Base-by-base conservation (phyloP, 257 asterid species). In the Dorcoceras hygrometricum region DNA sequence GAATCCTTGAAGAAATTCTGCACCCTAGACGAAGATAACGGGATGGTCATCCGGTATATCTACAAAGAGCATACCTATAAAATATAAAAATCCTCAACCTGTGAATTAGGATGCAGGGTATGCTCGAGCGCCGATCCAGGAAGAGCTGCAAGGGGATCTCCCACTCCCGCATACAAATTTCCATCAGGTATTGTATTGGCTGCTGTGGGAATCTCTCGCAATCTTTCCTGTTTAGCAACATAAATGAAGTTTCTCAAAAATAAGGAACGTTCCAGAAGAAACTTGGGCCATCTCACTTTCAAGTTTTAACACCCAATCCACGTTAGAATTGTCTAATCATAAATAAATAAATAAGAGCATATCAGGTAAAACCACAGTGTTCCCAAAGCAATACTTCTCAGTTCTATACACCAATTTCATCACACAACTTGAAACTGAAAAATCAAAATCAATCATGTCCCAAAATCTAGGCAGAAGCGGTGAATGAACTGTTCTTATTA, bases 91-190 rank as follows among this genome's bases (percentile, higher is more conserved):
- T 50, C 74, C 74, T 64, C 69, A 74, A 94, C 99, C 96, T 87
- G 98, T 29, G 81, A 74, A 80, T 85, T 87, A 26, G 85, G 95
- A 23, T 80, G 95, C 57, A 62, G 76, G 56, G 80, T 63, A 14
- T 84, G 89, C 66, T 88, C 96, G 63, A 81, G 79, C 81, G 87
- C 99, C 18, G 91, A 78, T 36, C 99, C 98, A 46, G 98, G 99
- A 80, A 94, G 89, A 12, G 75, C 78, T 31, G 86, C 78, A 62
- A 90, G 75, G 36, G 96, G 95, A 71, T 84, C 93, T 73, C 77
- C 85, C 63, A 66, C 56, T n/a, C 95, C 95, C 36, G 68, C 62
- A 77, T 68, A 80, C 63, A 81, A 77, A 74, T 75, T 83, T 36
- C 91, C 95, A 82, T 86, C 89, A 54, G 90, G 70, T 67, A 82